These are phyloP conservation scores for Trichoderma sp. DNA, from an alignment of 2,329 filamentous ascomycete species.

Conservation along the genomic window DNA sequence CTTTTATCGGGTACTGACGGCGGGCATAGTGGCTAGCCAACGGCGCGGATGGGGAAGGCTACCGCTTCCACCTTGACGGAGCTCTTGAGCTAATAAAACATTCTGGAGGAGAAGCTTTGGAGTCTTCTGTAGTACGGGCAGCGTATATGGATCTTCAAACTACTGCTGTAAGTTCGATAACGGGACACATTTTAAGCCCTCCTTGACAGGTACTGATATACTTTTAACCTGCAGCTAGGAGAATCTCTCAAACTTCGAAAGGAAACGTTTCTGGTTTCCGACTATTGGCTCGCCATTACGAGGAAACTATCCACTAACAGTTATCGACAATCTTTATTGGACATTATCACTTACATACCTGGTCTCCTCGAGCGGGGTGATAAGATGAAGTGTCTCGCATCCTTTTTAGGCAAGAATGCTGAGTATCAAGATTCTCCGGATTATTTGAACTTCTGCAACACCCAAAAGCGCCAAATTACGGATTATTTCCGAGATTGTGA, in stretches of 20 bases:
- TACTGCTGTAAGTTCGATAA: background rate
- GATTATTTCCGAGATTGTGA: background rate
- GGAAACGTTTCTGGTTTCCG: background rate
- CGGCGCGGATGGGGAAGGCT: background rate
- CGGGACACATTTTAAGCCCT: background rate
- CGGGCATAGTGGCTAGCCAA: background rate
- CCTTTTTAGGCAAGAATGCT: background rate
- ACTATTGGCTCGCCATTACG: background rate
- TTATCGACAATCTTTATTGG: background rate
- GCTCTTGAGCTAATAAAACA: background rate
- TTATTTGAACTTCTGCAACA: rapidly evolving
- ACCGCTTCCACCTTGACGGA: background rate
- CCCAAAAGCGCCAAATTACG: background rate
- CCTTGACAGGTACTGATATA: background rate
- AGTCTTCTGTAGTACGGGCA: background rate
- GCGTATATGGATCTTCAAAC: background rate
- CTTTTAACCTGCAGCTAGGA: background rate
- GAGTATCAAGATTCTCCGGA: background rate
- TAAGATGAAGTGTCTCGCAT: background rate
- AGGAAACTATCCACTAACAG: background rate
- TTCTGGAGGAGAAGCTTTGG: background rate
- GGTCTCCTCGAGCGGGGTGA: background rate
- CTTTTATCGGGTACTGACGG: background rate
- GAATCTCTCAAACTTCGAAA: background rate
- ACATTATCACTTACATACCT: constrained; percentile 1